Evolutionary conservation across 2,329 filamentous ascomycete genomes (phyloP), one percentile per base, ranked within the genome.

Genomic region (Celoporthe dispersa): DNA sequence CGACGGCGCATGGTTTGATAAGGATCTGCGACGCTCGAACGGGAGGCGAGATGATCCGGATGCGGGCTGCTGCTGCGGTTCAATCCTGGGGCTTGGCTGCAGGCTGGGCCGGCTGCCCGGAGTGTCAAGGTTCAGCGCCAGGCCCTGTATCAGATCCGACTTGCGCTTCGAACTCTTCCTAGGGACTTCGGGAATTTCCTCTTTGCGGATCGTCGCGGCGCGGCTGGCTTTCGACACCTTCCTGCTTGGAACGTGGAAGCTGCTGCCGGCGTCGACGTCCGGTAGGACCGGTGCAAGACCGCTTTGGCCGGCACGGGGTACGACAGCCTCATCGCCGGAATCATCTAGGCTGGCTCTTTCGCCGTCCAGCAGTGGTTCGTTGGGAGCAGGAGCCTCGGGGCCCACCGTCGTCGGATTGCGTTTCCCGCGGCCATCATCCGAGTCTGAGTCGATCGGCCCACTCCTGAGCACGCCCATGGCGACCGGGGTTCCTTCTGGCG

Each of bases 131-230:
- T 68, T 73, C 77, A 33, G 51, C 16, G 39, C 51, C 14, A 72
- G 57, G 16, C 80, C 75, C n/a, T 78, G 76, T 33, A 77, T 79
- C 39, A 75, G 76, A 55, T 78, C 81, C 2, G 87, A 88, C 70
- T 85, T 80, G 70, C 91, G 86, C 77, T 89, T 90, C 0, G 92
- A 94, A 77, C 91, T 94, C 80, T 91, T 93, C 39, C 92, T 86
- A 2, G 92, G 92, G 41, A 94, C 86, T 9, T 86, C 83, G 0
- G 89, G 89, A 4, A 84, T 75, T n/a, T 65, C 79, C 75, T 73
- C 70, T 66, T 75, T 73, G 70, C 73, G 71, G 73, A 78, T 67
- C 73, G 80, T 79, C 22, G 78, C 79, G 65, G 81, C 82, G 51
- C 72, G 80, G 76, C 66, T 90, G 28, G 85, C 85, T 73, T 86